A percentile compares a stretch with the other conserved stretches of the same genome.
Conservation (phyloP, 2,329 filamentous ascomycete genomes). For the Colletotrichum musae region DNA sequence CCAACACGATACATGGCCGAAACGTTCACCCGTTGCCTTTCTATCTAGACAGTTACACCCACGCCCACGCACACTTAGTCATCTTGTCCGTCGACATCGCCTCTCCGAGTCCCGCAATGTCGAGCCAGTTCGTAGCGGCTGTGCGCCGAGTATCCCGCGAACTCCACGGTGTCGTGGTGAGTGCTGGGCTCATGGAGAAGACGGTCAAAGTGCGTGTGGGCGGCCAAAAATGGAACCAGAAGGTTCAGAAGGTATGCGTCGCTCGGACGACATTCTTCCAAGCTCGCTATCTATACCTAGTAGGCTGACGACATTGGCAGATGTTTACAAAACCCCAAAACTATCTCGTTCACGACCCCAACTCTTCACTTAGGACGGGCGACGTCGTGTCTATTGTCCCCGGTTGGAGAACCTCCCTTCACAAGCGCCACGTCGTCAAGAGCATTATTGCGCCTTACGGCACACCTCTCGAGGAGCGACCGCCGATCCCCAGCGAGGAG, state of each 20-base stretch:
- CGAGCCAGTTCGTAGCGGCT: conserved; percentile 51
- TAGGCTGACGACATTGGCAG: conserved; percentile 53
- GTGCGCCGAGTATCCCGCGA: conserved; percentile 64
- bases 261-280: not conserved
- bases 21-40: not conserved
- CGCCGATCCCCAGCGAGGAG: conserved; percentile 75
- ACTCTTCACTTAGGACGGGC: conserved; percentile 78
- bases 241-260: conserved; percentile 39
- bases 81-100: not conserved
- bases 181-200: conserved; percentile 82
- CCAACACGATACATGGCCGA: no score
- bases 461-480: conserved; percentile 73
- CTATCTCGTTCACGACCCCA: conserved; percentile 84
- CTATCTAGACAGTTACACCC: not conserved
- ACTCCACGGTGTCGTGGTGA: conserved; percentile 80
- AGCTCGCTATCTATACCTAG: not conserved
- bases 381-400: conserved; percentile 81
- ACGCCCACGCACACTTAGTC: not conserved
- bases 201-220: conserved; percentile 85
- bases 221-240: conserved; percentile 76
- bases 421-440: conserved; percentile 82
- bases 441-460: conserved; percentile 81
- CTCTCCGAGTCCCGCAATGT: conserved; percentile 49
- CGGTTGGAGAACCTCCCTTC: conserved; percentile 75
- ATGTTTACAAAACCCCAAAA: conserved; percentile 75